Base-by-base conservation (phyloP, 768 basidiomycete species). In the Sarcodon aspratus region DNA sequence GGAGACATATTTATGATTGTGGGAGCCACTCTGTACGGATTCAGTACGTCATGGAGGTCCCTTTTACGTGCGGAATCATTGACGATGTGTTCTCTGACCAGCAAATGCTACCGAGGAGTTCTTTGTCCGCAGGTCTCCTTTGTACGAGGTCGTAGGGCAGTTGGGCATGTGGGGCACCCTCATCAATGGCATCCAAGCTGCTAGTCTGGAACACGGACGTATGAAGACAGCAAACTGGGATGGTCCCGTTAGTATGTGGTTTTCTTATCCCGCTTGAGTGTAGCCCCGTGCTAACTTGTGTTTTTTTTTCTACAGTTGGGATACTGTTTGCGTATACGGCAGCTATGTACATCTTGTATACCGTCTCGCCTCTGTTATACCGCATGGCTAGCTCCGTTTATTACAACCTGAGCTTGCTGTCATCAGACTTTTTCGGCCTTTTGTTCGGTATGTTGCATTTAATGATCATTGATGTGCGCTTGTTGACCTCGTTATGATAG, bases 51-150 rank as follows among this genome's bases (percentile, higher is more conserved):
- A 35, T 36, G 40, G 27, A 37, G 34, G 32, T 9, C 0, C 44
- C 15, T n/a, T 13, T 11, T 13, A 1, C 13, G 9, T 36, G 1
- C 6, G 6, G 6, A 9, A 13, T 21, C 34, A 37, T 46, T 44
- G 9, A 52, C 21, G 7, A 36, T 18, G 27, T 13, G 17, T 27
- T 2, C n/a, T 10, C 3, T 9, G 21, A 18, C 32, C 53, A 90
- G 88, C 85, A 18, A 92, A 92, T 54, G 86, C 89, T 31, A 88
- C 86, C 0, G 90, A 93, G 61, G 90, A 92, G 59, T 86, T 85
- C 63, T 78, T 92, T 51, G 90, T 93, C 32, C 75, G 89, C 51
- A 77, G 67, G 55, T 71, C 79, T 10, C 90, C 90, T 6, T 67
- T 92, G 36, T 92, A 89, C 56, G 90, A 92, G 67, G 86, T 92